Base-by-base conservation (phyloP, 371 early-diverging fungal genomes). In the Rhizomucor miehei region DNA sequence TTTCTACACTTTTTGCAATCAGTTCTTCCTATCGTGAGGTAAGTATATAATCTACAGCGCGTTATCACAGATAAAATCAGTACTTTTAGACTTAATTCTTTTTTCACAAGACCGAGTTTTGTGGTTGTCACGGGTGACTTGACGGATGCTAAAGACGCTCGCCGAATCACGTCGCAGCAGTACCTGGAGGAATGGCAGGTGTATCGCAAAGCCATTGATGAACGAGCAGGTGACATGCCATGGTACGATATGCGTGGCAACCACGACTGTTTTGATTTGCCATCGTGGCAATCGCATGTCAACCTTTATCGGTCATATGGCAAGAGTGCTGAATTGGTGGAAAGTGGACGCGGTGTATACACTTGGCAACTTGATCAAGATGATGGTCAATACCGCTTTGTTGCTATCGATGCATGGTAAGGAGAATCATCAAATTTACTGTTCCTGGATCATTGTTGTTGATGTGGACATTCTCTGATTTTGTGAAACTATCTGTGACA, bases 181-280 rank as follows among this genome's bases (percentile, higher is more conserved):
- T 89, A 90, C 52, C 9, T 64, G 11, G 89, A 88, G 40, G 95
- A 95, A 68, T 94, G 94, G 95, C 29, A 57, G 38, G 83, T 89
- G 2, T 94, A 94, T 62, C 65, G 79, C 16, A 57, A 62, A 5
- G 76, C 86, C 0, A 72, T 92, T 14, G 72, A 84, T 43, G 71
- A 79, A 53, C 60, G 73, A 10, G 75, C 65, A 2, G 41, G 48
- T 19, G 12, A 21, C 4, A 58, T 66, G 14, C 64, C 61, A 57
- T 94, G 89, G 84, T 89, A 84, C 66, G 96, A 95, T 70, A 80
- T 88, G 63, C 79, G 94, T n/a, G 96, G 91, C 5, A 89, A 91
- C 59, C 90, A 91, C 61, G 91, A 91, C 54, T 88, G 88, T 63
- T 93, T 92, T 67, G 81, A 93, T 61, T 81, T 93, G 5, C 81